phyloP scores from a whole-genome alignment of 768 basidiomycete species.

The Leccinum boreale region DNA sequence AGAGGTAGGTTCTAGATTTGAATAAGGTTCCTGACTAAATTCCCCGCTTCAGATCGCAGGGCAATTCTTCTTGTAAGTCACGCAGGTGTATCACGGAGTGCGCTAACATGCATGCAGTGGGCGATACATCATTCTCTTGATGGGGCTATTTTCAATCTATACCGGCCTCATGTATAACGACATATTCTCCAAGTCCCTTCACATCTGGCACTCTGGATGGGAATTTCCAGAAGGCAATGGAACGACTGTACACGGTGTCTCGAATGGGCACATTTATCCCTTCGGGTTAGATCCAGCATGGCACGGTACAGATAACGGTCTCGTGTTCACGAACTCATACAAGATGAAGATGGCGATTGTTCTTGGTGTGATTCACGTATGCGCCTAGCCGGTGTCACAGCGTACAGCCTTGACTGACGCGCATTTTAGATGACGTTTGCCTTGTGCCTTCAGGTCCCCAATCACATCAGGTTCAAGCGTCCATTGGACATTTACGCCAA shows the following conservation, averaged over 20 bases:
- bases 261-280: constrained; percentile 75
- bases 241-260: constrained; percentile 43
- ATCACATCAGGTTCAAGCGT: constrained; percentile 92
- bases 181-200: constrained; percentile 90
- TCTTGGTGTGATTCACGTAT: constrained; percentile 91
- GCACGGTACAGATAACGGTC: constrained; percentile 88
- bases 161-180: constrained; percentile 99
- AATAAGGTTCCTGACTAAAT: constrained; percentile 6
- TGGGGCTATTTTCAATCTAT: constrained; percentile 97
- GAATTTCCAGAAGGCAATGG: constrained; percentile 51
- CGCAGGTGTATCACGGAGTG: constrained; percentile 5
- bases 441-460: constrained; percentile 91
- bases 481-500: constrained; percentile 86
- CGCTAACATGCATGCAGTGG: constrained; percentile 53
- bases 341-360: constrained; percentile 99
- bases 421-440: constrained; percentile 92
- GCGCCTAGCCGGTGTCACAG: constrained; percentile 28
- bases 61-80: constrained; percentile 88
- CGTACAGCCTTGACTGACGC: constrained; percentile 8
- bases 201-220: constrained; percentile 89
- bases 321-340: constrained; percentile 97
- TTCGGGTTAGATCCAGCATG: constrained; percentile 95
- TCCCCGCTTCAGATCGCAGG: constrained; percentile 58
- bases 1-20: constrained; percentile 49
- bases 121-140: constrained; percentile 96